Base-by-base conservation (phyloP, 148 eudicot genomes). In the Rhododendron molle region DNA sequence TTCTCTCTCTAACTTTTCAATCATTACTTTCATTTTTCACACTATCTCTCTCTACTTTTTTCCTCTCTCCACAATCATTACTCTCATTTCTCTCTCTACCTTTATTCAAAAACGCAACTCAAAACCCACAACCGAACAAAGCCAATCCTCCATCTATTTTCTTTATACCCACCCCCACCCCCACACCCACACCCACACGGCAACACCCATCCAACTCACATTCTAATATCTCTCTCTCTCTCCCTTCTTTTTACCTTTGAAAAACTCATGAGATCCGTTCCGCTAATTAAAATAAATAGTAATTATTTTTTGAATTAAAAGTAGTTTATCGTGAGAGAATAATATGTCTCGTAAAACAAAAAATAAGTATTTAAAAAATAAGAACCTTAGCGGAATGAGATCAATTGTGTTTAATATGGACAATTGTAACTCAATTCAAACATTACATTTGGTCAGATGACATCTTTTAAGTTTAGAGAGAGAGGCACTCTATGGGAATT, bases 281-380 rank as follows among this genome's bases (percentile, higher is more conserved):
- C 43, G 7, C 7, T 40, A 40, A 40, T 0, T 40, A 40, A 40
- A 40, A 40, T 40, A 40, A n/a, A n/a, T 40, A 40, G 7, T 5
- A 5, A 0, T 40, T 40, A 0, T 0, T 40, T 40, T 40, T 40
- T 40, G 1, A 40, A 40, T 40, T 6, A 40, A 40, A 6, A 6
- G 44, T 40, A 0, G 6, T 40, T 40, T 40, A 40, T 40, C 5
- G 1, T 6, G 8, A 40, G 7, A 6, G 1, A 40, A 40, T 6
- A 0, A 40, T 0, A 0, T 40, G 8, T 0, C 0, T 0, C 7
- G 0, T 40, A 40, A 40, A 40, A 40, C 44, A 0, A 40, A 40
- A 40, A 6, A 40, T 40, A 40, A 40, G 1, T 40, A 40, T 0
- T 40, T 40, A 40, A 40, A 40, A 40, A 40, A 40, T 40, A 40